Evolutionary conservation across 768 basidiomycete species (phyloP).

Genomic region (Suillus americanus): DNA sequence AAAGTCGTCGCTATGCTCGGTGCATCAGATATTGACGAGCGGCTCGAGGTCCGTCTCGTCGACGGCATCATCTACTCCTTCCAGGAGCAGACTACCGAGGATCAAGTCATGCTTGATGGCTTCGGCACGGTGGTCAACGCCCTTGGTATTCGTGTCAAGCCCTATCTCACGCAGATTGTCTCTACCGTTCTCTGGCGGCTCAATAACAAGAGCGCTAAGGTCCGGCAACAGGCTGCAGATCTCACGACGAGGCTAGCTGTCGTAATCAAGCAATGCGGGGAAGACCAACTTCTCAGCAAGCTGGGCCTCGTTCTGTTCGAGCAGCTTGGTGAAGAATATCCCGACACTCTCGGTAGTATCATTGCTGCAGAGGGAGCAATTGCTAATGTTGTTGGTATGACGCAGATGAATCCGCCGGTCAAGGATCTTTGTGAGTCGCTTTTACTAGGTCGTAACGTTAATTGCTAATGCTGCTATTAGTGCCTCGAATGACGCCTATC

Average conservation of each 20-base stretch:
- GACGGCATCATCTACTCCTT: conserved; percentile 99
- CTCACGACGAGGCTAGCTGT: conserved; percentile 93
- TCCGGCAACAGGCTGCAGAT: conserved; percentile 99
- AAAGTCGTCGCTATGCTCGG: conserved; percentile 92
- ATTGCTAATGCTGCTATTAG: conserved; percentile 40
- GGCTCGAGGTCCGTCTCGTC: conserved; percentile 89
- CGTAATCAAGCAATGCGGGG: conserved; percentile 98
- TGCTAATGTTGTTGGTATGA: conserved; percentile 99
- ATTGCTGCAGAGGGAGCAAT: conserved; percentile 99
- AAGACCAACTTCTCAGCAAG: conserved; percentile 93
- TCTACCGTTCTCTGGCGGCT: conserved; percentile 99
- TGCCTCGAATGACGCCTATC: conserved; percentile 99
- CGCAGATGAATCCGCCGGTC: conserved; percentile 99
- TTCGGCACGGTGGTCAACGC: conserved; percentile 96
- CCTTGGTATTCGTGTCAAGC: conserved; percentile 94
- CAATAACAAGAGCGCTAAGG: conserved; percentile 99
- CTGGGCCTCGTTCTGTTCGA: conserved; percentile 96
- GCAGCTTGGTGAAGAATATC: conserved; percentile 98
- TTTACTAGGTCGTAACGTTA: neutral
- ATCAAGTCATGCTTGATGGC: conserved; percentile 98
- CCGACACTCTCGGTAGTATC: conserved; percentile 98
- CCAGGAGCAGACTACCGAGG: conserved; percentile 99
- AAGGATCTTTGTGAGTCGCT: conserved; percentile 87
- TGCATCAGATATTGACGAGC: conserved; percentile 97
- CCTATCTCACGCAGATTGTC: conserved; percentile 97